Evolutionary conservation across 2,329 filamentous ascomycete species (phyloP).

Genomic region (Penicillium vulpinum): DNA sequence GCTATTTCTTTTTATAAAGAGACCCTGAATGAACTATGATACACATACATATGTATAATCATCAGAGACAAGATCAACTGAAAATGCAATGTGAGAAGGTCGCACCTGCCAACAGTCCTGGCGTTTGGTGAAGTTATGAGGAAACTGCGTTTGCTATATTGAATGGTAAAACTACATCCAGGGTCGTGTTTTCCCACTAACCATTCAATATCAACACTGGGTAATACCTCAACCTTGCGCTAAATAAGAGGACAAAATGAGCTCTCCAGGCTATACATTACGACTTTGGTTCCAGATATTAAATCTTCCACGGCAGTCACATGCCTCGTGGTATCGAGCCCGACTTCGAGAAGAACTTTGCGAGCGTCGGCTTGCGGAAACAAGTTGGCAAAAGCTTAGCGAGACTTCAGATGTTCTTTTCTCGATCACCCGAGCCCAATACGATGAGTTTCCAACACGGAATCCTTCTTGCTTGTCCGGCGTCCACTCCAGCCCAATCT

Average conservation of each 20-base stretch:
- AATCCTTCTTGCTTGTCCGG: conserved; percentile 27
- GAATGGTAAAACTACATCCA: too few species aligned
- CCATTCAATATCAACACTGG: neutral
- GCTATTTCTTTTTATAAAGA: too few species aligned
- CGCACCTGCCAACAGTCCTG: neutral
- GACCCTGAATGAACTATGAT: neutral
- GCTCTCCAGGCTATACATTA: neutral
- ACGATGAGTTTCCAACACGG: conserved; percentile 41
- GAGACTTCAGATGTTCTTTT: conserved; percentile 50
- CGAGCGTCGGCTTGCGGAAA: conserved; percentile 37
- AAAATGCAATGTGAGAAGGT: too few species aligned
- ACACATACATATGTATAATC: too few species aligned
- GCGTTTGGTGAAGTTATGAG: neutral
- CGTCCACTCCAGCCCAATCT: conserved; percentile 28
- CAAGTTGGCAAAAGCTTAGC: conserved; percentile 38
- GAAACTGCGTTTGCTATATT: too few species aligned
- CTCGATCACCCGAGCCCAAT: conserved; percentile 40
- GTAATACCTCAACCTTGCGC: neutral
- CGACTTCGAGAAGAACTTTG: conserved; percentile 43
- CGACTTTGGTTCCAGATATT: conserved; percentile 22
- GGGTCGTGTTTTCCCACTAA: too few species aligned
- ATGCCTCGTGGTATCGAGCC: conserved; percentile 42
- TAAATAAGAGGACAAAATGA: neutral
- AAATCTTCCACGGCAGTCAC: conserved; percentile 34
- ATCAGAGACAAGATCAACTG: rapidly evolving